Percentiles rank a stretch among this genome's conserved stretches.
Evolutionary conservation across 164 flowering plant genomes (phyloP).

Genomic region (Kalanchoe fedtschenkoi): DNA sequence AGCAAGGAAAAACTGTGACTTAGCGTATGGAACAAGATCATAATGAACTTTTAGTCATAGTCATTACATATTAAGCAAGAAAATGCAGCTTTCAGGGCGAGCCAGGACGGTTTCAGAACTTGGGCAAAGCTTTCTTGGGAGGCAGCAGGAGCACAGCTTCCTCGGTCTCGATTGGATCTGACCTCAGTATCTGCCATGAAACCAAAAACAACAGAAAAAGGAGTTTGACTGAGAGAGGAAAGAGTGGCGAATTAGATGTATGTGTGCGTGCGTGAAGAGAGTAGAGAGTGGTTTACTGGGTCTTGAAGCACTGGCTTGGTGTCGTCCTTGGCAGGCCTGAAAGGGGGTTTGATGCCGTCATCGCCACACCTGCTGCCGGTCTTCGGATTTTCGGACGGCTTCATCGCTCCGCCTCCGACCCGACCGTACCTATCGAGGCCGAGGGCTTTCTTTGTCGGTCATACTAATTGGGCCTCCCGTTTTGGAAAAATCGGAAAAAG

Average conservation of each 20-base stretch:
- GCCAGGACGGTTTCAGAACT: too few relatives aligned
- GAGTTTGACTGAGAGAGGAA: neutral
- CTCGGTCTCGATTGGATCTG: slow-evolving; percentile 73
- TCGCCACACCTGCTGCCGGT: slow-evolving; percentile 5
- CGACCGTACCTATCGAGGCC: too few relatives aligned
- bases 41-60: too few relatives aligned
- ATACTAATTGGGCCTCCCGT: neutral
- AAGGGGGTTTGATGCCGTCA: slow-evolving; percentile 27
- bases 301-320: slow-evolving; percentile 58
- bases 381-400: slow-evolving; percentile 15
- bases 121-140: too few relatives aligned
- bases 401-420: slow-evolving; percentile 14
- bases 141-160: slow-evolving; percentile 66
- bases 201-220: slow-evolving; percentile 9
- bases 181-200: slow-evolving; percentile 41
- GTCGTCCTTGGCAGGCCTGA: slow-evolving; percentile 48
- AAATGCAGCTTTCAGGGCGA: too few relatives aligned
- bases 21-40: too few relatives aligned
- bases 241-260: too few relatives aligned
- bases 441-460: too few relatives aligned
- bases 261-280: slow-evolving; percentile 12
- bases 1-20: too few relatives aligned
- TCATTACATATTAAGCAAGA: too few relatives aligned
- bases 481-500: too few relatives aligned
- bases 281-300: slow-evolving; percentile 44